A percentile compares a stretch with the other conserved stretches of the same genome.
Evolutionary conservation across 257 asterid genomes (phyloP).

Genomic region (Solanum neorickii): DNA sequence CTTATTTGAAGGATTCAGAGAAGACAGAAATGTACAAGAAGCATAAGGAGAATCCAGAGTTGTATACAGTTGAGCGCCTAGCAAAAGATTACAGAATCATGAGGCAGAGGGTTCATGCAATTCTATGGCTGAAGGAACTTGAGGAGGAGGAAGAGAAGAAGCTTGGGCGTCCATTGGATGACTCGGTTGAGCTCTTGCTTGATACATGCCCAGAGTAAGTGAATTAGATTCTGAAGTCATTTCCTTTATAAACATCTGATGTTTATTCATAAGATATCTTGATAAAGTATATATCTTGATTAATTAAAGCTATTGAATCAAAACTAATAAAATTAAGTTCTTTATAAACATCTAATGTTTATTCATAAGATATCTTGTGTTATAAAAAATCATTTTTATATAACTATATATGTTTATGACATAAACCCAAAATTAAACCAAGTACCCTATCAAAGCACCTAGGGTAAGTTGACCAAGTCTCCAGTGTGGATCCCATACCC

Average conservation of each 20-base stretch:
- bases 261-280: too few relatives aligned
- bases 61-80: constrained; percentile 69
- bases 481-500: neutral
- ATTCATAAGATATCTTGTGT: too few relatives aligned
- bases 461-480: too few relatives aligned
- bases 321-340: neutral
- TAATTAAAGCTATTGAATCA: neutral
- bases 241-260: neutral
- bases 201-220: constrained; percentile 92
- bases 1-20: constrained; percentile 74
- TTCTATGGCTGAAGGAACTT: constrained; percentile 65
- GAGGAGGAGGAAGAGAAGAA: constrained; percentile 87
- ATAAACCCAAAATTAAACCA: neutral
- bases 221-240: neutral
- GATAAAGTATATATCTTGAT: neutral
- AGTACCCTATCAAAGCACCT: neutral
- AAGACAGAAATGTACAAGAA: constrained; percentile 80
- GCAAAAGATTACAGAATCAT: constrained; percentile 88
- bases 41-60: constrained; percentile 85
- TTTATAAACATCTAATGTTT: too few relatives aligned
- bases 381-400: too few relatives aligned
- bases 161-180: constrained; percentile 66
- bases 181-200: constrained; percentile 57
- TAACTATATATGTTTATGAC: too few relatives aligned
- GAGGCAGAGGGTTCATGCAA: constrained; percentile 98